phyloP scores from a whole-genome alignment of 805 yeast species.

The Candida cerambycidarum region DNA sequence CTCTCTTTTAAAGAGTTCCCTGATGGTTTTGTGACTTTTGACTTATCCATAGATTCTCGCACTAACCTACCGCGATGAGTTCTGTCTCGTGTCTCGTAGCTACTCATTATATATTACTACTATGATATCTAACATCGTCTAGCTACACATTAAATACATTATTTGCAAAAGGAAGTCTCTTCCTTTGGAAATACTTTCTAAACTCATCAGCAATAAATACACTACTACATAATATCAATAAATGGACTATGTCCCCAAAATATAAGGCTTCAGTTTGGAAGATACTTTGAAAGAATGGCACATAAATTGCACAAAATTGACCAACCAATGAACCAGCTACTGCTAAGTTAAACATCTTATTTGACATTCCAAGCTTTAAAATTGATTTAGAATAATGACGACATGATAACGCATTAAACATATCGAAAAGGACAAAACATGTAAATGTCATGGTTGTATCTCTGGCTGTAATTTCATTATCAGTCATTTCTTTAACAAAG shows the following conservation, averaged over 20 bases:
- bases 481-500: constrained; percentile 83
- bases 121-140: neutral
- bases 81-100: too few species aligned
- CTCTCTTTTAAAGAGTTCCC: constrained; percentile 44
- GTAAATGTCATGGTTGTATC: constrained; percentile 99
- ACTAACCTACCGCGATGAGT: too few species aligned
- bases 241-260: constrained; percentile 64
- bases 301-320: constrained; percentile 88
- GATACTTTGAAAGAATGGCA: constrained; percentile 87
- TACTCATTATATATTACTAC: too few species aligned
- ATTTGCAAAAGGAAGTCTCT: constrained; percentile 14
- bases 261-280: constrained; percentile 93
- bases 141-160: constrained; percentile 5
- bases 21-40: constrained; percentile 9
- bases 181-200: constrained; percentile 50
- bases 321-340: constrained; percentile 87
- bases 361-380: constrained; percentile 76
- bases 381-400: constrained; percentile 84
- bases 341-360: constrained; percentile 91
- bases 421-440: constrained; percentile 91
- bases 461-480: constrained; percentile 79
- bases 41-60: constrained; percentile 4
- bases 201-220: constrained; percentile 86
- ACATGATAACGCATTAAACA: constrained; percentile 95
- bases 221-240: constrained; percentile 65